Base-by-base conservation (phyloP, 768 basidiomycete species). In the Mycena pura region DNA sequence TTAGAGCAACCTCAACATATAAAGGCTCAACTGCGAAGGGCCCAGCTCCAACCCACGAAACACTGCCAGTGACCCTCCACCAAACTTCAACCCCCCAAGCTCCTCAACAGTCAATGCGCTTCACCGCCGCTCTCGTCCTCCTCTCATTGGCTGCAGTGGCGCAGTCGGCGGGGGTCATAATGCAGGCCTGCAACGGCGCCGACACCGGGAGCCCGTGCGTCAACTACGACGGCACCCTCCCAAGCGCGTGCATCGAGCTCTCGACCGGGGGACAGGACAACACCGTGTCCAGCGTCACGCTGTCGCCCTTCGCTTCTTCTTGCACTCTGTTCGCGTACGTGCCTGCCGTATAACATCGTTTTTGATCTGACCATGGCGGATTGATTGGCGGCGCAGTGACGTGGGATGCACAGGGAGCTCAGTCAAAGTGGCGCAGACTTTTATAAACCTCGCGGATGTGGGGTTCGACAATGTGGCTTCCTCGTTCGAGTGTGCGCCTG, bases 241-340 rank as follows among this genome's bases (percentile, higher is more conserved):
- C 57, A 15, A 49, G 57, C 57, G 39, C 29, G 9, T 58, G 57
- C 47, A 41, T 58, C 47, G 34, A 58, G 8, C 57, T 58, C 57
- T 27, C 39, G 22, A 31, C 27, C 32, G 4, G 6, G 57, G 57
- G 57, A 40, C 57, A 58, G 29, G 57, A 58, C 24, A 58, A 58
- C 3, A 32, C 27, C 19, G 57, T 58, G 39, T 58, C 57, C 29
- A 58, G 57, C 47, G 39, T 50, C 5, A 44, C 21, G 13, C 22
- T 58, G 24, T 22, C 31, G 24, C 34, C 19, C 17, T 57, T 57
- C 19, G 47, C 46, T 9, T 44, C 47, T 38, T n/a, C 22, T 44
- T 56, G 54, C 32, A 57, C 56, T 17, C 43, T 57, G 27, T 57
- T 24, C 14, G 25, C 19, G 56, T 49, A 29, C 25, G 54, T 54